Conservation (phyloP, 225 moss, liverwort and hornwort genomes). For the Climacium dendroides region DNA sequence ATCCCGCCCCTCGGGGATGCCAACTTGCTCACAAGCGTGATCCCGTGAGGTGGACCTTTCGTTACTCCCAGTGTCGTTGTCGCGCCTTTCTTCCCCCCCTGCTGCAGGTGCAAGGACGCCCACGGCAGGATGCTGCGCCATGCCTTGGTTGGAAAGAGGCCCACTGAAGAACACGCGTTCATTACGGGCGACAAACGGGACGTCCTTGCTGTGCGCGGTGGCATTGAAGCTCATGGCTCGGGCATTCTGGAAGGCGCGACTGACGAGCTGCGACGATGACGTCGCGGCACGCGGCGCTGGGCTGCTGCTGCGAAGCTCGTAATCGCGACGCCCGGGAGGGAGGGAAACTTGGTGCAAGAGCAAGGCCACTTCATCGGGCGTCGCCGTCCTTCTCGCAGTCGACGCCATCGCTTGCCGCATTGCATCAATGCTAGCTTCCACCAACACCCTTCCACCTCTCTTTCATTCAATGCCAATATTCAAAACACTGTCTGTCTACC, state of each 20-base stretch:
- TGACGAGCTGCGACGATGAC: slow-evolving; percentile 8
- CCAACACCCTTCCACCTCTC: background rate
- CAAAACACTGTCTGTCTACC: background rate
- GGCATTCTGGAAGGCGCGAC: slow-evolving; percentile 30
- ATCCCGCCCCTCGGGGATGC: background rate
- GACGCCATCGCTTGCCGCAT: slow-evolving; percentile 13
- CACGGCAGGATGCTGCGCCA: background rate
- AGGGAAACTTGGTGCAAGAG: slow-evolving; percentile 37
- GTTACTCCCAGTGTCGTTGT: background rate
- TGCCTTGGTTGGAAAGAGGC: slow-evolving; percentile 14
- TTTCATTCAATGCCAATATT: background rate
- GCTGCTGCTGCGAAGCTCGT: slow-evolving; percentile 39
- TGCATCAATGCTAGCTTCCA: background rate
- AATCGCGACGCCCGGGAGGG: slow-evolving; percentile 26
- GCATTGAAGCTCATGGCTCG: slow-evolving; percentile 44
- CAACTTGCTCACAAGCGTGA: background rate
- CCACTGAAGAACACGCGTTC: slow-evolving; percentile 36
- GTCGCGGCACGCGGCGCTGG: background rate
- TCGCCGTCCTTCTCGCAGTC: background rate
- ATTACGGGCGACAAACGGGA: background rate
- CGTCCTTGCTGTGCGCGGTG: background rate
- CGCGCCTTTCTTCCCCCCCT: background rate
- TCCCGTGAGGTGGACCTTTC: background rate
- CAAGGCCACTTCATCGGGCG: slow-evolving; percentile 5
- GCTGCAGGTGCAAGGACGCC: background rate